phyloP scores from a whole-genome alignment of 352 stramenopile genomes.

The Phytophthora ramorum region DNA sequence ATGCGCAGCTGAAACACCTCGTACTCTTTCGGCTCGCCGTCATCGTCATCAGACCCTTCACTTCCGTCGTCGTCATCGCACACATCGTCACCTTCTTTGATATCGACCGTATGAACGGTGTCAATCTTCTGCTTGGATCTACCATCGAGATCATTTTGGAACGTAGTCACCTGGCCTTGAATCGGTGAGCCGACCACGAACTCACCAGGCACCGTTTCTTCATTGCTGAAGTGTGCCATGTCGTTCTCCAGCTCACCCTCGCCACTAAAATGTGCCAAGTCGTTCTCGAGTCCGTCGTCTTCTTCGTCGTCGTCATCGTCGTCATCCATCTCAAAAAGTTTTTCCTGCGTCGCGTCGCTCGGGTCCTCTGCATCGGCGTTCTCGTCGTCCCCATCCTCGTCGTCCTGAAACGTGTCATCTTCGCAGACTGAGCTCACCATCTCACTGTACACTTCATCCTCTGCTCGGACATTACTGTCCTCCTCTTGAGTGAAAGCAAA shows the following conservation, averaged over 20 bases:
- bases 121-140: conserved; percentile 32
- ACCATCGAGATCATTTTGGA: conserved; percentile 38
- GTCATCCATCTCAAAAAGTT: conserved; percentile 73
- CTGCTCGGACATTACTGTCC: conserved; percentile 56
- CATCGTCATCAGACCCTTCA: conserved; percentile 48
- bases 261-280: conserved; percentile 8
- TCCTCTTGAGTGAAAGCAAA: conserved; percentile 89
- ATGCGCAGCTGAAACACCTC: conserved; percentile 77
- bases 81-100: conserved; percentile 32
- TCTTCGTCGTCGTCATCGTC: conserved; percentile 26
- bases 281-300: conserved; percentile 18
- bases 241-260: conserved; percentile 30
- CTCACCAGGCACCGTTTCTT: conserved; percentile 8
- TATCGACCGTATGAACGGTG: conserved; percentile 43
- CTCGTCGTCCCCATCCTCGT: conserved; percentile 40
- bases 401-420: conserved; percentile 62
- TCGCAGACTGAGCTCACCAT: conserved; percentile 71
- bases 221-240: conserved; percentile 9
- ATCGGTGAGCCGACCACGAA: conserved; percentile 30
- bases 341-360: conserved; percentile 41
- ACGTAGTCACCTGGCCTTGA: conserved; percentile 33
- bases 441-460: conserved; percentile 88
- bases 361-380: conserved; percentile 32
- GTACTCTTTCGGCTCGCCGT: conserved; percentile 60
- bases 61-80: conserved; percentile 23